phyloP scores from a whole-genome alignment of 208 protist species.

The Polymyxa betae region DNA sequence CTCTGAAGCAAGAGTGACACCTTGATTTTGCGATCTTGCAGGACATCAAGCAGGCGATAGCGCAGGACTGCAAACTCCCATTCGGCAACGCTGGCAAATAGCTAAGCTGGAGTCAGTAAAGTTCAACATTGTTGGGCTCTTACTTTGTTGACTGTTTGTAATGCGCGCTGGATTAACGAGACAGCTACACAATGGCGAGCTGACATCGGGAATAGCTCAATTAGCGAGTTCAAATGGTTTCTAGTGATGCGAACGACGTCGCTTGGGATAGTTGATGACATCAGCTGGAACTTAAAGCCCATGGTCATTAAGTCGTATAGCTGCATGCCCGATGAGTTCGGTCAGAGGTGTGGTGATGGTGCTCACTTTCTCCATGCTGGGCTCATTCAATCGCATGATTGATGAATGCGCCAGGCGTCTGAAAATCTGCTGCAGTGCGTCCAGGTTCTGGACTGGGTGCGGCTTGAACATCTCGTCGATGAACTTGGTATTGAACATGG shows the following conservation, averaged over 20 bases:
- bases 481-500: constrained; percentile 80
- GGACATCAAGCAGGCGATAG: constrained; percentile 79
- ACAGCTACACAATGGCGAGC: neutral
- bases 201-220: neutral
- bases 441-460: constrained; percentile 78
- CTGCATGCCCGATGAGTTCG: constrained; percentile 26
- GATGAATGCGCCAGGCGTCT: constrained; percentile 79
- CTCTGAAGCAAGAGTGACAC: constrained; percentile 83
- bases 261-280: constrained; percentile 77
- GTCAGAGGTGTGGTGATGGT: neutral
- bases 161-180: neutral
- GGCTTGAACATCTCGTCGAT: constrained; percentile 82
- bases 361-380: constrained; percentile 80
- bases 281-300: constrained; percentile 86
- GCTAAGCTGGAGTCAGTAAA: constrained; percentile 72
- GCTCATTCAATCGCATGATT: constrained; percentile 81
- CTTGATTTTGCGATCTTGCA: constrained; percentile 74
- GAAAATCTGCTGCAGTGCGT: constrained; percentile 78
- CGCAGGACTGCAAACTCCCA: constrained; percentile 66
- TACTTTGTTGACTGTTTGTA: neutral
- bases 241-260: constrained; percentile 83
- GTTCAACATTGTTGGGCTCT: neutral
- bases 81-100: constrained; percentile 40
- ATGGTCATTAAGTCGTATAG: constrained; percentile 88
- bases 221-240: constrained; percentile 81